Evolutionary conservation across 306 rosid species (phyloP), one percentile per base, ranked within the genome.

Genomic region (Ziziphus jujuba): DNA sequence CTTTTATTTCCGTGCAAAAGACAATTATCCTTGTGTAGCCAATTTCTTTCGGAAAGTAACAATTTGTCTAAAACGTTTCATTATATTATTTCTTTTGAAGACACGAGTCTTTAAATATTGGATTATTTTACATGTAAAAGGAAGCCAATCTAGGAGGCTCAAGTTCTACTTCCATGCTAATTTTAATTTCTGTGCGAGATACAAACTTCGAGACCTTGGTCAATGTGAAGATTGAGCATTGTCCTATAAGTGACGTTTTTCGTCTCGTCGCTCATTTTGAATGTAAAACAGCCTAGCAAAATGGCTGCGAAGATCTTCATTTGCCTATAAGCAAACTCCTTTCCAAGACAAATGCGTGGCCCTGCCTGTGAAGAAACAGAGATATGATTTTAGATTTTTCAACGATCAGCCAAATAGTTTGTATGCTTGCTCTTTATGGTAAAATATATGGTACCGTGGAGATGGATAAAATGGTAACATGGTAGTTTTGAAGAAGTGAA

Each of bases 281-380:
- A 89, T 35, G 34, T 62, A 56, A 87, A 89, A 74, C 77, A 75
- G 10, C 89, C 70, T 31, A 92, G 44, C 63, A 89, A 59, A 28
- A 81, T 72, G 34, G 96, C 89, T 31, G 82, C 65, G 53, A 92
- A 75, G 78, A 89, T 92, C 83, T 92, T 89, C 89, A 92, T 81
- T 66, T 92, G 95, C 73, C 92, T 84, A 50, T 85, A 87, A 61
- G 98, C 95, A 78, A 92, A 92, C 77, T 89, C 96, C 66, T 79
- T 92, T 44, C 97, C 98, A 0, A 92, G 83, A 71, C 98, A 92
- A 28, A 92, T 82, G 55, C 97, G 71, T 2, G 87, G 95, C 31
- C 97, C 95, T 0, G 95, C 96, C 95, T 87, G 95, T 70, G 47
- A 73, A 40, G 36, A 62, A 34, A 62, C 31, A 36, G 19, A 12